Conservation (phyloP, 169 alveolate species). For the Eimeria acervulina region DNA sequence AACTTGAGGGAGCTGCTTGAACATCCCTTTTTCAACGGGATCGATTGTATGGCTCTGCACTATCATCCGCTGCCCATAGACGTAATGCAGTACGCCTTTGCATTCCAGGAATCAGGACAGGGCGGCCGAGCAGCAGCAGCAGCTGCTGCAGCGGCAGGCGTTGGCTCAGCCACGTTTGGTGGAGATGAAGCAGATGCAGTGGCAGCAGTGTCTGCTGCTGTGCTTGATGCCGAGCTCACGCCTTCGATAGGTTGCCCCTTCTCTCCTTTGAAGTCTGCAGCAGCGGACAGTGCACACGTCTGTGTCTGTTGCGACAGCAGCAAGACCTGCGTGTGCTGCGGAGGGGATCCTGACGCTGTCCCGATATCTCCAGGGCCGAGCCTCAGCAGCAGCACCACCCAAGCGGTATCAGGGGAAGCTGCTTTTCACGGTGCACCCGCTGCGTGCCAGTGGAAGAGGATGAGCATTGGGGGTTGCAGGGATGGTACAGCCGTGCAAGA, state of each 20-base stretch:
- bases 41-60: constrained; percentile 52
- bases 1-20: constrained; percentile 45
- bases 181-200: constrained; percentile 9
- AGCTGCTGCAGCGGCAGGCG: background rate
- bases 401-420: background rate
- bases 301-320: constrained; percentile 5
- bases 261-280: constrained; percentile 29
- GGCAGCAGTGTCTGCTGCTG: constrained; percentile 43
- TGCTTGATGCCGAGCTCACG: constrained; percentile 43
- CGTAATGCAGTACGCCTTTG: constrained; percentile 53
- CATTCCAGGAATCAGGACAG: constrained; percentile 5
- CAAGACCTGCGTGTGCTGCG: constrained; percentile 38
- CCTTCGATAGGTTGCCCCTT: constrained; percentile 11
- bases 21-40: constrained; percentile 45
- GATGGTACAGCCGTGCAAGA: background rate
- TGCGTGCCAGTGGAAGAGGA: background rate
- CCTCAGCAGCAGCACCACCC: background rate
- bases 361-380: constrained; percentile 4
- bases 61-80: constrained; percentile 9
- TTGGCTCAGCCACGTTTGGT: background rate
- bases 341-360: background rate
- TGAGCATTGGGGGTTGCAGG: background rate
- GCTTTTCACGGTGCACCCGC: background rate
- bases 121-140: constrained; percentile 28
- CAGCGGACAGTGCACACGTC: constrained; percentile 7